phyloP scores from a whole-genome alignment of 2,329 filamentous ascomycete species.

The Phoma sp. region DNA sequence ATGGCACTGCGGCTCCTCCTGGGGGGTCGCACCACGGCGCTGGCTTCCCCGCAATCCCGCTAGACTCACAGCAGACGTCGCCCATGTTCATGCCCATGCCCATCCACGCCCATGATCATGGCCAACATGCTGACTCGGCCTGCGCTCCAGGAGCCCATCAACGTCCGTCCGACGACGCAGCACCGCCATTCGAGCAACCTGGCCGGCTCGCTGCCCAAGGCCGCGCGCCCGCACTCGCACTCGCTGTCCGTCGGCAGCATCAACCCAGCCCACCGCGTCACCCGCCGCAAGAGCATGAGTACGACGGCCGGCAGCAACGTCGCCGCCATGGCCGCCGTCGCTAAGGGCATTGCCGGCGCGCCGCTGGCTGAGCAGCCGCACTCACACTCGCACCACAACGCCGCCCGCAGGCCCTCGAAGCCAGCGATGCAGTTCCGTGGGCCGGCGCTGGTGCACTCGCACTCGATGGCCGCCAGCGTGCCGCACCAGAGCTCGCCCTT shows the following conservation, averaged over 20 bases:
- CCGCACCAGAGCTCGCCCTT: conserved; percentile 58
- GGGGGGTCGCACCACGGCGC: neutral
- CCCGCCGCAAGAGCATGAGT: conserved; percentile 90
- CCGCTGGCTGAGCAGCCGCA: conserved; percentile 55
- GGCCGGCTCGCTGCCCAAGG: conserved; percentile 67
- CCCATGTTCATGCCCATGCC: too few relatives aligned
- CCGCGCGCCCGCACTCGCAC: conserved; percentile 79
- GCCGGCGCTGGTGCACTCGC: conserved; percentile 47
- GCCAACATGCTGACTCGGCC: conserved; percentile 32
- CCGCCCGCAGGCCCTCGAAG: conserved; percentile 73
- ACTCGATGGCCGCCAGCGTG: conserved; percentile 71
- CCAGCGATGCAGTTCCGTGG: conserved; percentile 53
- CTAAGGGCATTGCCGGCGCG: conserved; percentile 67
- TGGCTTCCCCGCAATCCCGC: conserved; percentile 17
- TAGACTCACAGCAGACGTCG: too few relatives aligned
- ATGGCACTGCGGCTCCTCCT: neutral
- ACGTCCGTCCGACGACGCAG: conserved; percentile 52
- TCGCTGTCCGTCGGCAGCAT: conserved; percentile 78
- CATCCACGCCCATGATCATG: too few relatives aligned
- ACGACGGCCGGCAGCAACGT: conserved; percentile 75
- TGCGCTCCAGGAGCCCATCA: conserved; percentile 47
- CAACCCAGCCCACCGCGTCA: conserved; percentile 83
- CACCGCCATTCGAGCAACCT: conserved; percentile 58
- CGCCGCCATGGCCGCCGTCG: conserved; percentile 74
- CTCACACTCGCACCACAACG: conserved; percentile 49